Conservation (phyloP, 2,329 filamentous ascomycete genomes). For the Emergomyces africanus region DNA sequence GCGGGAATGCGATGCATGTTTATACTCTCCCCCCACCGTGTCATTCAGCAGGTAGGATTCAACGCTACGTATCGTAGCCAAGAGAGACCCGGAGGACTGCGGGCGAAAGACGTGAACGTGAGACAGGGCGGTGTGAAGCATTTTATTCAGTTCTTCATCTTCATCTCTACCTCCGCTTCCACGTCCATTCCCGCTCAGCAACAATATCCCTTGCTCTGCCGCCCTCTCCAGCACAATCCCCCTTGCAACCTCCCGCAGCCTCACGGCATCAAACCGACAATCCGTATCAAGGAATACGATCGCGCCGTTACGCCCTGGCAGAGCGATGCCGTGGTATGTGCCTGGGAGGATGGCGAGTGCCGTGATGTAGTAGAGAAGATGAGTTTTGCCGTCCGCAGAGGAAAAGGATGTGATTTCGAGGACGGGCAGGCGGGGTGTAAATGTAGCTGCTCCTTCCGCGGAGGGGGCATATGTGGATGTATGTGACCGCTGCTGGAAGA, state of each 20-base stretch:
- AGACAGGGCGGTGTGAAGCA: constrained; percentile 30
- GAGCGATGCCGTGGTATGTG: constrained; percentile 15
- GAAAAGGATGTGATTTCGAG: constrained; percentile 43
- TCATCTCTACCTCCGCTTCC: neutral
- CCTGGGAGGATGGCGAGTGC: constrained; percentile 39
- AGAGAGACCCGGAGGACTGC: constrained; percentile 37
- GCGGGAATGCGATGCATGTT: constrained; percentile 36
- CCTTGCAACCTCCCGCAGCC: constrained; percentile 27
- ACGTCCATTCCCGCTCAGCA: neutral
- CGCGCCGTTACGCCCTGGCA: constrained; percentile 36
- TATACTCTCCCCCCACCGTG: constrained; percentile 3
- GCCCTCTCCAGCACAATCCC: constrained; percentile 13
- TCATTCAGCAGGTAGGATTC: constrained; percentile 38
- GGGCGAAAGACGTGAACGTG: constrained; percentile 50
- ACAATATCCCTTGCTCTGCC: neutral
- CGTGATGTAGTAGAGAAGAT: constrained; percentile 45
- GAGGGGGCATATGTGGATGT: neutral
- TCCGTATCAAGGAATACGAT: constrained; percentile 46
- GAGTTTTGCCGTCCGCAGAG: constrained; percentile 44
- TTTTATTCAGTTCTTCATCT: neutral
- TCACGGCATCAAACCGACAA: constrained; percentile 38
- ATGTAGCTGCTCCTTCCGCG: neutral
- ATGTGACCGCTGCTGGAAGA: constrained; percentile 19
- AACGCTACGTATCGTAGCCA: constrained; percentile 37
- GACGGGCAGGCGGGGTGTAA: constrained; percentile 19